phyloP scores from a whole-genome alignment of 345 rosid genomes.

The Ailanthus altissimus region DNA sequence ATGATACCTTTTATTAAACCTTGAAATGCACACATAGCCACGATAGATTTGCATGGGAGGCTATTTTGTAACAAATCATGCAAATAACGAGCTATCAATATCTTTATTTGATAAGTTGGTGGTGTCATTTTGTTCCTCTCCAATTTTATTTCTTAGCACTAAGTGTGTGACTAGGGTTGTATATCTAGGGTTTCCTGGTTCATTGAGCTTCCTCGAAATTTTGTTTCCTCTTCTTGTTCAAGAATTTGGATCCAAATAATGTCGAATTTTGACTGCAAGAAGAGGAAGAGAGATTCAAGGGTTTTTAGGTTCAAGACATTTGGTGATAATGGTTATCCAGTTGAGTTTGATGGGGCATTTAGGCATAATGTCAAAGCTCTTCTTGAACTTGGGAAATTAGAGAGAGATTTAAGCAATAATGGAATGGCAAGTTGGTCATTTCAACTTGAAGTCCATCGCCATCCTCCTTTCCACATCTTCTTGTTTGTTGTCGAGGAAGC shows the following conservation, averaged over 20 bases:
- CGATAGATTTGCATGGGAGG: conserved; percentile 59
- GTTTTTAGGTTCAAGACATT: conserved; percentile 73
- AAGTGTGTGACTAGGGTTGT: conserved; percentile 32
- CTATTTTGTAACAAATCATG: conserved; percentile 48
- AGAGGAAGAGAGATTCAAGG: conserved; percentile 70
- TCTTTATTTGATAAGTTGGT: conserved; percentile 23
- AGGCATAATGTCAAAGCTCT: conserved; percentile 59
- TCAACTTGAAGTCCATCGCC: conserved; percentile 77
- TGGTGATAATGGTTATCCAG: conserved; percentile 71
- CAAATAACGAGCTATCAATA: conserved; percentile 37
- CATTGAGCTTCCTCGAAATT: background rate
- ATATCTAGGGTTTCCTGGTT: conserved; percentile 14
- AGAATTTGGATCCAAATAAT: background rate
- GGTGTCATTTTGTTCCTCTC: conserved; percentile 2
- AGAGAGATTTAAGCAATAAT: conserved; percentile 32
- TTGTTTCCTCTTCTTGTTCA: background rate
- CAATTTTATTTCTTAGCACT: conserved; percentile 47
- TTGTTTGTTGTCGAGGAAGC: conserved; percentile 79
- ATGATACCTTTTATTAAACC: conserved; percentile 49
- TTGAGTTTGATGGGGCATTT: conserved; percentile 62
- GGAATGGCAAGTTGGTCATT: conserved; percentile 78
- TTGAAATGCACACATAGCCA: conserved; percentile 18
- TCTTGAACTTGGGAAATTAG: conserved; percentile 63
- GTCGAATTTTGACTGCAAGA: conserved; percentile 47
- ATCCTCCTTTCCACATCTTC: conserved; percentile 68